Base-by-base conservation (phyloP, 148 eudicot species). In the Amaranthus hypochondriacus region DNA sequence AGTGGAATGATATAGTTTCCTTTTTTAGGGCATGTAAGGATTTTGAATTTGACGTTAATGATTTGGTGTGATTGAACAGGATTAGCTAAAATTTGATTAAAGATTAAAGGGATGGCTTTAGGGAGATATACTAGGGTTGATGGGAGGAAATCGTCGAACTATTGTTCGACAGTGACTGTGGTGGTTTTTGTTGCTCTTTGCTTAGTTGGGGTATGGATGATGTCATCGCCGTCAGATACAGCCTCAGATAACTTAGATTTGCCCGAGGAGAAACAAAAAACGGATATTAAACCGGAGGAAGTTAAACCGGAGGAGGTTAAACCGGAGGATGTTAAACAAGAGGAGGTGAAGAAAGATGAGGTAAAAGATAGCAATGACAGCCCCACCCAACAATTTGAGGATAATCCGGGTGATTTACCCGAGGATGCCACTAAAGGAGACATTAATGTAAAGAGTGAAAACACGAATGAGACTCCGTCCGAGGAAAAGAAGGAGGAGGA, bases 201-300 rank as follows among this genome's bases (percentile, higher is more conserved):
- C 76, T 76, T 90, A 68, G 91, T 89, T 57, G 96, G 96, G 58
- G 86, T 90, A 67, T 90, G 96, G 96, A 90, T 90, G 90, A 76
- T 90, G 89, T 83, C 88, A 57, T 88, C 71, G 44, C 15, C 91
- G 0, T 87, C 90, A 2, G 80, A 76, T 60, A 14, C 82, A 70
- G 85, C 93, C 62, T 77, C 81, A 69, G 84, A 82, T 70, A 87
- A 75, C 54, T 54, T 79, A 21, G 93, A 87, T 58, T 77, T 80
- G 47, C 81, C 85, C 50, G 67, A 77, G 66, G 82, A 84, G 49
- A 87, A 86, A 58, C 85, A 78, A 49, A 85, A 75, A 52, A 73
- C 81, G 76, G 83, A 28, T 0, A 28, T 28, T 28, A 28, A 28
- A 28, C 39, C 39, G 2, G 39, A 28, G 39, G 39, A 28, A 28